A percentile compares a stretch with the other conserved stretches of the same genome.
These are phyloP conservation scores for Colletotrichum abscissum DNA, from an alignment of 2,329 filamentous ascomycete species.

Conservation along the genomic window DNA sequence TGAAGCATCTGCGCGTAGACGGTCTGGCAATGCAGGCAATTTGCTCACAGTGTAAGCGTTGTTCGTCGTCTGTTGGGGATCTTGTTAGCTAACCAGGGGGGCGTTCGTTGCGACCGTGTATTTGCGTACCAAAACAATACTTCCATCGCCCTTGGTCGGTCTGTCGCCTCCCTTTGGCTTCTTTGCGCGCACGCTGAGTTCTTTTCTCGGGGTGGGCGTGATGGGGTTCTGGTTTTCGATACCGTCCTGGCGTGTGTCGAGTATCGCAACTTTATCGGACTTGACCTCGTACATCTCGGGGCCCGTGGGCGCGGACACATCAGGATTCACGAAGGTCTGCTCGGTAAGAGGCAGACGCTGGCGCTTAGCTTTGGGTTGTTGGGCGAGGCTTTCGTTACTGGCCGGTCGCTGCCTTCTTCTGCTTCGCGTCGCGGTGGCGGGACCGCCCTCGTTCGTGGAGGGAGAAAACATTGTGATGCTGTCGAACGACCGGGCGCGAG, in stretches of 20 bases:
- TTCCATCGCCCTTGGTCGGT: conserved; percentile 74
- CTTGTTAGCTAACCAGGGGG: conserved; percentile 24
- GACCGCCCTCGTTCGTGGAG: conserved; percentile 61
- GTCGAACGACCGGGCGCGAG: conserved; percentile 32
- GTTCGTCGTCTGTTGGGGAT: conserved; percentile 76
- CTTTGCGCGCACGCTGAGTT: conserved; percentile 70
- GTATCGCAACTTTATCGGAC: conserved; percentile 59
- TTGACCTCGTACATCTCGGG: conserved; percentile 69
- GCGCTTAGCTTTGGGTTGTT: conserved; percentile 73
- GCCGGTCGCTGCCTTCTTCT: conserved; percentile 70
- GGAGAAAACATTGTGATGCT: conserved; percentile 68
- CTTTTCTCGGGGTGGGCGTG: conserved; percentile 54
- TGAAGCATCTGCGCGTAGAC: conserved; percentile 73
- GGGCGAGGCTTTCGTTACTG: conserved; percentile 64
- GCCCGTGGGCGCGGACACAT: conserved; percentile 43
- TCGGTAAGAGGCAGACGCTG: conserved; percentile 69
- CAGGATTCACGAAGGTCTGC: conserved; percentile 66
- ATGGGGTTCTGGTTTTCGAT: conserved; percentile 53
- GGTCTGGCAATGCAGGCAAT: conserved; percentile 83
- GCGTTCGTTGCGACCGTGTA: conserved; percentile 11
- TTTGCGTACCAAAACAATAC: conserved; percentile 71
- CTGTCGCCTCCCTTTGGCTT: conserved; percentile 73
- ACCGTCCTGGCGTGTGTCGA: conserved; percentile 58
- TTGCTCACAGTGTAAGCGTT: conserved; percentile 88
- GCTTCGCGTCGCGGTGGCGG: conserved; percentile 68